phyloP scores from a whole-genome alignment of 148 eudicot genomes.

The Drosera capensis region DNA sequence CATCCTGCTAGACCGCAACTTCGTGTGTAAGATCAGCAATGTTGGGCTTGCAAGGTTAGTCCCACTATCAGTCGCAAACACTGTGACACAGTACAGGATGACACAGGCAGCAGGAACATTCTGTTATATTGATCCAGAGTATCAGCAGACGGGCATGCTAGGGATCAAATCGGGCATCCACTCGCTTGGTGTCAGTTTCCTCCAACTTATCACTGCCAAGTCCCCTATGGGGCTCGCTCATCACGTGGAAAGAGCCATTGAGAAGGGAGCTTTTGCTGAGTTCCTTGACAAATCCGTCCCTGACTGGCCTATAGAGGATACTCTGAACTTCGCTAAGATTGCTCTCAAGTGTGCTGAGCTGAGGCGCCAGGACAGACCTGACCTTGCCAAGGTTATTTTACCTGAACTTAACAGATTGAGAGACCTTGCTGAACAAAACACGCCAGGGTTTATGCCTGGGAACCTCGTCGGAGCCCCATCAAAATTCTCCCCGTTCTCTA shows the following conservation, averaged over 20 bases:
- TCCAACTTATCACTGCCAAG: slow-evolving; percentile 47
- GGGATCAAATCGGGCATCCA: slow-evolving; percentile 58
- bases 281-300: slow-evolving; percentile 26
- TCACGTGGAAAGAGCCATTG: slow-evolving; percentile 31
- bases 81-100: slow-evolving; percentile 51
- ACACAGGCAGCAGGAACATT: slow-evolving; percentile 67
- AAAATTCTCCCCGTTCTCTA: slow-evolving; percentile 1
- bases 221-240: slow-evolving; percentile 63
- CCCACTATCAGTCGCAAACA: slow-evolving; percentile 38
- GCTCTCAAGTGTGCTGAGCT: slow-evolving; percentile 52
- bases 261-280: slow-evolving; percentile 26
- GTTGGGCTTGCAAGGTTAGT: slow-evolving; percentile 63
- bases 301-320: slow-evolving; percentile 50
- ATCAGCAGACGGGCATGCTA: slow-evolving; percentile 67
- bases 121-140: slow-evolving; percentile 73
- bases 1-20: slow-evolving; percentile 45
- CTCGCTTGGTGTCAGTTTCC: slow-evolving; percentile 42
- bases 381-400: slow-evolving; percentile 29
- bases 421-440: slow-evolving; percentile 32
- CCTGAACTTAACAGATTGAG: slow-evolving; percentile 37
- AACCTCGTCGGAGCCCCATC: neutral
- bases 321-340: slow-evolving; percentile 29
- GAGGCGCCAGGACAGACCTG: slow-evolving; percentile 56
- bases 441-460: slow-evolving; percentile 3
- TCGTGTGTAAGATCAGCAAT: slow-evolving; percentile 53